phyloP scores from a whole-genome alignment of 139 green algal species.

The Ettlia oleoabundans region DNA sequence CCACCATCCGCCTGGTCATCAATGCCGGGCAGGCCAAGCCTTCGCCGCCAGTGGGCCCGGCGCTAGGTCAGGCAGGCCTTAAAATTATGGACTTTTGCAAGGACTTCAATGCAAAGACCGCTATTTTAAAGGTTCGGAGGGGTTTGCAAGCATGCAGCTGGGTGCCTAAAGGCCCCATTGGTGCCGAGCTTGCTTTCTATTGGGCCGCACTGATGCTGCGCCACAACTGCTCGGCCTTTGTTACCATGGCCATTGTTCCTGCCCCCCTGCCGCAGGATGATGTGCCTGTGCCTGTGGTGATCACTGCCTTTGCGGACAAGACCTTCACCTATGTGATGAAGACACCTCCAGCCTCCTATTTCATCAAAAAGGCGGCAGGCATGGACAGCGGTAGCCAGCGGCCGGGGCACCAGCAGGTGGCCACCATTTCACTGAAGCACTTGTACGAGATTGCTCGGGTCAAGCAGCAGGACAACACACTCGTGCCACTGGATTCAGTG shows the following conservation, averaged over 20 bases:
- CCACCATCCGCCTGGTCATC: conserved; percentile 91
- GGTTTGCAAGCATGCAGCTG: not conserved
- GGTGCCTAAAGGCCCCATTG: not conserved
- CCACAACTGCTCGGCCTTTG: not conserved
- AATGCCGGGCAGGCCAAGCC: conserved; percentile 94
- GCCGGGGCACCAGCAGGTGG: conserved; percentile 83
- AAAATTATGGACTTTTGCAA: conserved; percentile 99
- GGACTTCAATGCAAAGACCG: conserved; percentile 97
- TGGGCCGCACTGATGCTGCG: not conserved
- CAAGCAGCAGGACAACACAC: conserved; percentile 84
- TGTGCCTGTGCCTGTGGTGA: conserved; percentile 70
- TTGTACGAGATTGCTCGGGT: conserved; percentile 91
- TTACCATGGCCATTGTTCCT: not conserved
- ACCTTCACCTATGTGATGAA: conserved; percentile 82
- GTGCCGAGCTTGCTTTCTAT: no score
- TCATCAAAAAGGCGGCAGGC: conserved; percentile 86
- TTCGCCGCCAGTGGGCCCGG: conserved; percentile 91
- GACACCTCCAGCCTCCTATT: conserved; percentile 86
- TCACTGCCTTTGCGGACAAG: conserved; percentile 88
- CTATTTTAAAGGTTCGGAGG: conserved; percentile 71
- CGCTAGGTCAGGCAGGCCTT: conserved; percentile 93
- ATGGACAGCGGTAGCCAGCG: conserved; percentile 68
- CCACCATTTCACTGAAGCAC: conserved; percentile 88
- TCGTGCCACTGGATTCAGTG: conserved; percentile 77
- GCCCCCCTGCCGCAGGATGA: conserved; percentile 54